Evolutionary conservation across 1,284 basidiomycete genomes (phyloP).

Genomic region (Hemileia vastatrix): DNA sequence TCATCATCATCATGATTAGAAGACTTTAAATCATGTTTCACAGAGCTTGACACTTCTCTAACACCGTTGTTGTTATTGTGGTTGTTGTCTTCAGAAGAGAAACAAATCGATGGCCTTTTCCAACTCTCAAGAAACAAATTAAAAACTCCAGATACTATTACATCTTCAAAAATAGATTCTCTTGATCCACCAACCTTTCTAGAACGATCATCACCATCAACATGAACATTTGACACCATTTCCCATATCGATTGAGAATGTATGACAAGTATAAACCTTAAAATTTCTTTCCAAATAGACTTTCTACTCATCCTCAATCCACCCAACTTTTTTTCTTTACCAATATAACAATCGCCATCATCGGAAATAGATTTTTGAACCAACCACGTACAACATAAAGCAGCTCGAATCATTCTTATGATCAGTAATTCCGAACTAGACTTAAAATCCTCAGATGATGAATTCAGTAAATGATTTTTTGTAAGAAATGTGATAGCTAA

Average conservation of each 20-base stretch:
- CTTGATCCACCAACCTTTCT: no score
- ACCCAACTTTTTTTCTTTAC: no score
- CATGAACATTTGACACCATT: not conserved
- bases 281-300: conserved; percentile 2
- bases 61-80: no score
- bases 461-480: conserved; percentile 1
- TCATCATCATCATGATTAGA: no score
- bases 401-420: conserved; percentile 2
- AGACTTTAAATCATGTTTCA: no score
- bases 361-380: not conserved
- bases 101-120: no score
- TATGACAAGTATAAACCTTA: conserved; percentile 5
- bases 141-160: conserved; percentile 1
- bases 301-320: not conserved
- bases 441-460: not conserved
- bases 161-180: conserved; percentile 18
- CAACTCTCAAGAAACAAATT: conserved; percentile 6
- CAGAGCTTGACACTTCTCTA: no score
- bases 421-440: not conserved
- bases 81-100: no score
- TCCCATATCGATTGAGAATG: conserved; percentile 9
- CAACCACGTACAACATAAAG: conserved; percentile 3
- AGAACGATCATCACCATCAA: no score
- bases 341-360: no score
- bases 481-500: conserved; percentile 20